Evolutionary conservation across 148 eudicot species (phyloP), one percentile per base, ranked within the genome.

Genomic region (Rheum nobile): DNA sequence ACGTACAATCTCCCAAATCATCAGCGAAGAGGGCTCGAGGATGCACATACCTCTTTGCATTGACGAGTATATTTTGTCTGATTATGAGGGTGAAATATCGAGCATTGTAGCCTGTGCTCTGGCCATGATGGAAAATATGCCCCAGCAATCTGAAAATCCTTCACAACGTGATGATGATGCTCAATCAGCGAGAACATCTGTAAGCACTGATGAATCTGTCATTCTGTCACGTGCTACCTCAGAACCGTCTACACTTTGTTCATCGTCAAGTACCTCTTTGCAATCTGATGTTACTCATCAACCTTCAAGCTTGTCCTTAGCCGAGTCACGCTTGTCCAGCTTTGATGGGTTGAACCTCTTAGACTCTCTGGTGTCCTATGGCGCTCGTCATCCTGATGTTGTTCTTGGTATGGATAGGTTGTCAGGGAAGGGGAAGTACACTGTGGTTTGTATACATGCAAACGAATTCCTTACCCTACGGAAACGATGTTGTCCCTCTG

Each of bases 31-130:
- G 84, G 93, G 93, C 28, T 83, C 90, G 32, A 91, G 89, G 87
- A 80, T 91, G 48, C 93, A 95, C 74, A 82, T 91, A 74, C 96
- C 93, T 79, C 83, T 95, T 19, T 85, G 81, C 75, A 46, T 52
- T 28, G 80, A 81, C 72, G 83, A 86, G 55, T 85, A 81, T 77
- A 77, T 90, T 79, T 86, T 95, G 54, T 90, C 93, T 0, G 98
- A 90, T 72, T 86, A 83, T 79, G 98, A 91, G 68, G 89, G 89
- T 79, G 98, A 95, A 80, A 82, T 87, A 47, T 95, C 98, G 13
- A 95, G 97, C 83, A 87, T 86, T 43, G 80, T 91, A 67, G 93
- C 98, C 48, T 91, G 97, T 84, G 97, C 92, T 54, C 71, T 95
- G 63, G 89, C 96, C 35, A 73, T 83, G 71, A 55, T 86, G 77